Base-by-base conservation (phyloP, 2,329 filamentous ascomycete genomes). In the Coniochaeta pulveracea region DNA sequence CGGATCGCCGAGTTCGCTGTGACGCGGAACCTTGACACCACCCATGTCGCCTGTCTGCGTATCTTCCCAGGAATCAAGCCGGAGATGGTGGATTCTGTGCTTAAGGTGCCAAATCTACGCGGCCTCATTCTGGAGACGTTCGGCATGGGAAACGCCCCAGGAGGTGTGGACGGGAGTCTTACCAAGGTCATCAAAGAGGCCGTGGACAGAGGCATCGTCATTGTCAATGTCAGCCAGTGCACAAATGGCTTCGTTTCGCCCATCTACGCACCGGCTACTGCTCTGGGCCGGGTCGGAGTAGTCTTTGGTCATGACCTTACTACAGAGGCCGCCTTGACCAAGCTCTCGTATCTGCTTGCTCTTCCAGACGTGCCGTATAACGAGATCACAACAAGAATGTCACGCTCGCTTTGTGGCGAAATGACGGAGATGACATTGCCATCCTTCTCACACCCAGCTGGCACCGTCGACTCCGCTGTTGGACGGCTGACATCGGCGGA, bases 171-270 rank as follows among this genome's bases (percentile, higher is more conserved):
- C 50, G 83, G 83, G 36, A 77, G 75, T 33, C 70, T 94, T 52
- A 86, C 81, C 11, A 76, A 76, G 35, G 82, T 89, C 31, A 76
- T 94, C 47, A 70, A 74, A 12, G 72, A 76, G 26, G 86, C 84
- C 15, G 84, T 93, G 25, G 65, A 78, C 49, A 73, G 85, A 37
- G 86, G 85, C 23, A 78, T 91, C 42, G 76, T 91, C 37, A 79
- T 95, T 38, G 84, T 94, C 43, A 94, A 93, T 51, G 79, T 95
- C 39, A 93, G 84, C 33, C 88, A 95, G 60, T 95, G 88, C 65
- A 70, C 79, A 45, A 79, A 72, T 39, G 81, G 81, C 26, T 81
- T 80, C 47, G 81, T 85, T 14, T 83, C 75, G 33, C 80, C 81
- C 3, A 66, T 85, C n/a, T 86, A 85, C 57, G 81, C 80, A 2